Percentiles rank a stretch among this genome's conserved stretches.
phyloP scores from a whole-genome alignment of 1,284 basidiomycete species.

The Veloboletus limbatus region DNA sequence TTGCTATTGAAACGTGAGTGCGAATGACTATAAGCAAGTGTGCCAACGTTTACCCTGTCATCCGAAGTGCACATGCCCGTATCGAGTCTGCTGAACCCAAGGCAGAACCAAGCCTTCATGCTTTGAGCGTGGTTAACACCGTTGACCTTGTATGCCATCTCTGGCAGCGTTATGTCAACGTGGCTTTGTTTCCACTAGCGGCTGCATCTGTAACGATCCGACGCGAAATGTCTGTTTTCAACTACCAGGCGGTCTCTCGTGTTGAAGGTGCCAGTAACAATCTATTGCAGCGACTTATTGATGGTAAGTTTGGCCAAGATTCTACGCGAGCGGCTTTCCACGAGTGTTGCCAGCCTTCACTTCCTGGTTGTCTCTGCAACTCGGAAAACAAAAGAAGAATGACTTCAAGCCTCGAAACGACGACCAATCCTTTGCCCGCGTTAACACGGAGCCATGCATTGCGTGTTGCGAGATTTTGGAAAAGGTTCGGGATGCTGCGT shows the following conservation, averaged over 20 bases:
- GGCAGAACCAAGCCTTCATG: slow-evolving; percentile 76
- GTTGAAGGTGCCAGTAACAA: slow-evolving; percentile 87
- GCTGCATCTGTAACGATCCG: slow-evolving; percentile 84
- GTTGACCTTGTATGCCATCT: slow-evolving; percentile 92
- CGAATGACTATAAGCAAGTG: not conserved
- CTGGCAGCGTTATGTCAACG: slow-evolving; percentile 96
- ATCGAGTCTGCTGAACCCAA: slow-evolving; percentile 76
- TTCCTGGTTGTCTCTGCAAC: slow-evolving; percentile 65
- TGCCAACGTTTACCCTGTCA: slow-evolving; percentile 7
- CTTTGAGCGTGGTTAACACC: slow-evolving; percentile 64
- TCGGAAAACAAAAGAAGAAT: slow-evolving; percentile 92
- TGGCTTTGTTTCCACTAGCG: slow-evolving; percentile 87
- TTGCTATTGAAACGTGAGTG: slow-evolving; percentile 85
- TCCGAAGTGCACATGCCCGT: slow-evolving; percentile 62
- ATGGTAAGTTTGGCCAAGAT: slow-evolving; percentile 52
- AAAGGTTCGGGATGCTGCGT: slow-evolving; percentile 73
- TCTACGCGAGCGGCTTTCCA: slow-evolving; percentile 1
- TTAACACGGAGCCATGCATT: slow-evolving; percentile 95
- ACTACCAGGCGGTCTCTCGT: slow-evolving; percentile 84
- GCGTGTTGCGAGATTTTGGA: slow-evolving; percentile 85
- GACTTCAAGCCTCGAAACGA: slow-evolving; percentile 98
- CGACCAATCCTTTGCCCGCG: slow-evolving; percentile 89
- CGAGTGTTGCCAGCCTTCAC: slow-evolving; percentile 50
- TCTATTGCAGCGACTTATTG: slow-evolving; percentile 80
- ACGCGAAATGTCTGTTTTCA: slow-evolving; percentile 92